These are phyloP conservation scores for Lactarius vividus DNA, from an alignment of 768 basidiomycete species.

Conservation along the genomic window DNA sequence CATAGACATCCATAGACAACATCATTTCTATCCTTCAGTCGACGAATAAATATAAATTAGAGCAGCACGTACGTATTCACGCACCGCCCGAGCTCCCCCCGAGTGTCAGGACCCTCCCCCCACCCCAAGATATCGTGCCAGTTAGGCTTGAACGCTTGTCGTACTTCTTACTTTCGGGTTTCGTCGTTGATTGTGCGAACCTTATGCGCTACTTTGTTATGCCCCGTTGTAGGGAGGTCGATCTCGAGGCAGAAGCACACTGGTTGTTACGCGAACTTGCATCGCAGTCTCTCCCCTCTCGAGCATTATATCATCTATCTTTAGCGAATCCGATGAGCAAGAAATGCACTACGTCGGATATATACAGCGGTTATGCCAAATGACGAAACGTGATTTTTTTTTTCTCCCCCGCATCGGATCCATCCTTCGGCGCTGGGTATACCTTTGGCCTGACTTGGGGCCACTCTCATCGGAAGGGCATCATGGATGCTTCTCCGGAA, in stretches of 20 bases:
- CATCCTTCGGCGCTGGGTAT: neutral
- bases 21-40: slow-evolving; percentile 7
- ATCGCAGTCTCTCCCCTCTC: slow-evolving; percentile 12
- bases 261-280: slow-evolving; percentile 3
- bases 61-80: too few relatives aligned
- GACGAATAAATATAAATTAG: too few relatives aligned
- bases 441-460: neutral
- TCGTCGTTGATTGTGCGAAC: slow-evolving; percentile 17
- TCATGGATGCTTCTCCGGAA: slow-evolving; percentile 1
- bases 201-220: slow-evolving; percentile 10
- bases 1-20: slow-evolving; percentile 16
- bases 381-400: neutral
- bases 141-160: slow-evolving; percentile 9
- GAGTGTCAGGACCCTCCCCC: neutral
- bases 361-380: too few relatives aligned
- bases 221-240: slow-evolving; percentile 8
- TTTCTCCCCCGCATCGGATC: neutral
- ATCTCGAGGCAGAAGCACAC: neutral
- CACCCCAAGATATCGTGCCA: slow-evolving; percentile 1
- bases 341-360: slow-evolving; percentile 6
- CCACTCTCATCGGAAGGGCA: neutral
- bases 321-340: slow-evolving; percentile 7
- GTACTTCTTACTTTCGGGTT: slow-evolving; percentile 4
- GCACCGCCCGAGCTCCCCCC: slow-evolving; percentile 14
- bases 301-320: slow-evolving; percentile 13